These are phyloP conservation scores for Aspergillus niger DNA, from an alignment of 2,329 filamentous ascomycete genomes.

Conservation along the genomic window DNA sequence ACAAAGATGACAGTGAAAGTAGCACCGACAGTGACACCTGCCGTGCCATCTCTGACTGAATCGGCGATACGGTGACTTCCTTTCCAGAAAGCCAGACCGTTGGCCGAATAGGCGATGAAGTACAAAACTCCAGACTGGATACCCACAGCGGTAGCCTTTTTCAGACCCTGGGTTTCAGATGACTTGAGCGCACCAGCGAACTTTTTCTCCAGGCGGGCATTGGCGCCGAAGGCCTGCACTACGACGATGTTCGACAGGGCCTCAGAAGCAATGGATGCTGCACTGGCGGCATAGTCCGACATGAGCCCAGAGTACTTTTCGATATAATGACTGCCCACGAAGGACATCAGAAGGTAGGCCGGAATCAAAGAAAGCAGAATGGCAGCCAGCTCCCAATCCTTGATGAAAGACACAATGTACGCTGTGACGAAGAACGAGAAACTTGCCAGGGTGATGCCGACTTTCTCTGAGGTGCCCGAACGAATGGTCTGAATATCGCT, in stretches of 20 bases:
- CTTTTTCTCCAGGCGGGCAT: constrained; percentile 59
- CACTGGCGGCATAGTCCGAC: constrained; percentile 57
- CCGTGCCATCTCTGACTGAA: constrained; percentile 20
- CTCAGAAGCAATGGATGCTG: constrained; percentile 65
- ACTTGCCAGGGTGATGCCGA: constrained; percentile 64
- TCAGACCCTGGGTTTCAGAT: constrained; percentile 56
- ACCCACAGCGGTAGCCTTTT: constrained; percentile 60
- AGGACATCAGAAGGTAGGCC: constrained; percentile 62
- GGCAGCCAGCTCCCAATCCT: constrained; percentile 62
- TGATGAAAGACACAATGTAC: constrained; percentile 68
- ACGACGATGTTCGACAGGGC: constrained; percentile 62
- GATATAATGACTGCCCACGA: constrained; percentile 57
- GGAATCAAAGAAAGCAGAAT: constrained; percentile 66
- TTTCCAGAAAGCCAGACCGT: constrained; percentile 69
- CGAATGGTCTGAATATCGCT: constrained; percentile 68
- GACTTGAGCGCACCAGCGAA: constrained; percentile 57
- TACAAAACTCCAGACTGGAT: constrained; percentile 64
- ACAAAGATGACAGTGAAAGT: constrained; percentile 45
- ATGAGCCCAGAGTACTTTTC: constrained; percentile 54
- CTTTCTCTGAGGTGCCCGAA: constrained; percentile 69
- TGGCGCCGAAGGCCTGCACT: constrained; percentile 66
- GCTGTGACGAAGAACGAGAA: constrained; percentile 68
- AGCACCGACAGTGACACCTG: constrained; percentile 35
- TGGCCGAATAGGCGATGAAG: constrained; percentile 68
- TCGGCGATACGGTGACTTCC: constrained; percentile 59